Evolutionary conservation across 1,284 basidiomycete genomes (phyloP), one percentile per base, ranked within the genome.

Genomic region (Prillingera fragicola): DNA sequence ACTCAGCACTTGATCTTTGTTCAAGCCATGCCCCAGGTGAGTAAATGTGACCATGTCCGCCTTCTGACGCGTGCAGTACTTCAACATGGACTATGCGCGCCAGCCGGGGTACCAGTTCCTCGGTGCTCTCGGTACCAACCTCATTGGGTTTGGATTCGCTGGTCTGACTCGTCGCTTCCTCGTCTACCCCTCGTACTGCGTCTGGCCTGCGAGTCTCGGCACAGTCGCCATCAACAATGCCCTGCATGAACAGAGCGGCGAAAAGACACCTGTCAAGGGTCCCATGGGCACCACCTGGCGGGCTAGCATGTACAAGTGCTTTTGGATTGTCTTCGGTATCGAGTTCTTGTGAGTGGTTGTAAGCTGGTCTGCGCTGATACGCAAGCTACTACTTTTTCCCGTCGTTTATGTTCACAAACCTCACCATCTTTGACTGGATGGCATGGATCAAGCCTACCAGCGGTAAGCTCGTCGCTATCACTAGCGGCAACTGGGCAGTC

Each of bases 381-480:
- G n/a, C n/a, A n/a, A n/a, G n/a, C 42, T 68, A 61, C 46, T 72
- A 61, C 54, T 73, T 64, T 64, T 67, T 75, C 62, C 70, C 71
- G n/a, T 62, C 59, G 35, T 71, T 62, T 48, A 47, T 73, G 33
- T 69, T 70, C 48, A 45, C 44, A 9, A 76, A 73, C 12, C 67
- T 80, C 7, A 74, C 74, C 10, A 74, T 70, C 48, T 80, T 80
- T 62, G 77, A 75, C 54, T 81, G 80, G 79, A 73, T 80, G 15
- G 74, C 73, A 50, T 81, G 79, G 79, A 80, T 80, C 53, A 70
- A 65, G 23, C 78, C 78, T 10, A 58, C 58, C 45, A 58, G 60
- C 37, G 38, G 55, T 18, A 38, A 34, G 2, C 41, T 61, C n/a
- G 49, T 45, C 43, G 47, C 45, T 28, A 56, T 66, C 26, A 52